These are phyloP conservation scores for Daldinia eschscholtzii DNA, from an alignment of 2,329 filamentous ascomycete genomes.

Conservation along the genomic window DNA sequence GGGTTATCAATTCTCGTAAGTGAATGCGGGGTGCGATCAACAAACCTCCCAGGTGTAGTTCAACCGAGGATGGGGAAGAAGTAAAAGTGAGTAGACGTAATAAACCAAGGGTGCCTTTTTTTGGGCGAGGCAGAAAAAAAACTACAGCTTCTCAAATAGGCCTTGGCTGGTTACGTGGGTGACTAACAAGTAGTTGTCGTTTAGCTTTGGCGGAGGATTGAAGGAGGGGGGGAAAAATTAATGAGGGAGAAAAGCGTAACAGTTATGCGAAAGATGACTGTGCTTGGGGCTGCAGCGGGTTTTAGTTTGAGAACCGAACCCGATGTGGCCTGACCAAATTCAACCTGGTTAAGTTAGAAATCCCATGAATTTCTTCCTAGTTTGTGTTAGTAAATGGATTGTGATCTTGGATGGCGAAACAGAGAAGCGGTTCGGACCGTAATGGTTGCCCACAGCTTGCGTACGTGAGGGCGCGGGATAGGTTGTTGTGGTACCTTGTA, in stretches of 20 bases:
- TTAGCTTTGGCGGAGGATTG: slow-evolving; percentile 32
- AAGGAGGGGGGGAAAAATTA: slow-evolving; percentile 36
- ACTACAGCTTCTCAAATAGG: slow-evolving; percentile 38
- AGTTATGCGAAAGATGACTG: slow-evolving; percentile 44
- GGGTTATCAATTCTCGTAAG: slow-evolving; percentile 44
- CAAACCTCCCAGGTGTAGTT: slow-evolving; percentile 38
- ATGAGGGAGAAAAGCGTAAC: slow-evolving; percentile 41
- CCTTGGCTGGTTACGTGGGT: slow-evolving; percentile 21
- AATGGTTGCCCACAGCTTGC: slow-evolving; percentile 31
- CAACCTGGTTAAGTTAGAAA: slow-evolving; percentile 36
- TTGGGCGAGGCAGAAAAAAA: slow-evolving; percentile 3
- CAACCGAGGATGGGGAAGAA: slow-evolving; percentile 28
- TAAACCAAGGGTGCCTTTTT: background rate
- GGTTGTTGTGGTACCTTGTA: slow-evolving; percentile 9
- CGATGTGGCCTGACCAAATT: slow-evolving; percentile 43
- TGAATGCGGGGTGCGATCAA: slow-evolving; percentile 50
- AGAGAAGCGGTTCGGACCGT: slow-evolving; percentile 40
- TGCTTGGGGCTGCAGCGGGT: slow-evolving; percentile 40
- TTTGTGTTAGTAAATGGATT: slow-evolving; percentile 30
- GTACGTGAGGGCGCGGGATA: slow-evolving; percentile 21
- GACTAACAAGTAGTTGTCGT: slow-evolving; percentile 25
- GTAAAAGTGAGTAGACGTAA: slow-evolving; percentile 17
- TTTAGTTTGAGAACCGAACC: slow-evolving; percentile 42
- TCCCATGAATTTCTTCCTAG: slow-evolving; percentile 25
- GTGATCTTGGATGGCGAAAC: slow-evolving; percentile 22